Conservation (phyloP, 116 monocot species). For the Cymodocea nodosa region DNA sequence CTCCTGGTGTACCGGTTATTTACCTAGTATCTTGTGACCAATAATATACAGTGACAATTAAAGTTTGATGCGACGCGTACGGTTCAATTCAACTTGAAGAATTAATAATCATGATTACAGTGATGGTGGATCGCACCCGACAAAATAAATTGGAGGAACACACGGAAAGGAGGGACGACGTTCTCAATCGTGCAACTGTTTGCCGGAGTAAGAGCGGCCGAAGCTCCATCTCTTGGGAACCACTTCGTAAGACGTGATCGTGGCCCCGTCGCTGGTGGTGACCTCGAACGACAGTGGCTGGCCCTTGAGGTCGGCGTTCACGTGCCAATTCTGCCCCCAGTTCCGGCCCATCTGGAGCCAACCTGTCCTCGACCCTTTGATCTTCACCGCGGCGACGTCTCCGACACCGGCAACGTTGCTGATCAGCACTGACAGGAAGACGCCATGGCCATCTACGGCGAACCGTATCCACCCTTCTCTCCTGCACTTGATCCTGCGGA, state of each 20-base stretch:
- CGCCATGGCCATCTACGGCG: constrained; percentile 49
- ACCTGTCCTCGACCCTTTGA: constrained; percentile 62
- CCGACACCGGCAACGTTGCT: constrained; percentile 88
- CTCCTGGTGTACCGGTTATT: too few relatives aligned
- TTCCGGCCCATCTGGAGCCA: constrained; percentile 88
- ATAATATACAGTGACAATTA: too few relatives aligned
- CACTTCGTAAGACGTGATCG: constrained; percentile 62
- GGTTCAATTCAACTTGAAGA: too few relatives aligned
- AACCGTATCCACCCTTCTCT: constrained; percentile 68
- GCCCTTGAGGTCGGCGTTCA: constrained; percentile 51
- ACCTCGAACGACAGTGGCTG: constrained; percentile 87
- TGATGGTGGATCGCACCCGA: too few relatives aligned
- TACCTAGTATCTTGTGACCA: too few relatives aligned
- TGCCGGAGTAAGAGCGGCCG: constrained; percentile 60
- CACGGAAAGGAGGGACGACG: too few relatives aligned
- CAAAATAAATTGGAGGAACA: too few relatives aligned
- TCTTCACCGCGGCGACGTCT: constrained; percentile 69
- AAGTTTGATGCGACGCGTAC: too few relatives aligned
- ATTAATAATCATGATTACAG: too few relatives aligned
- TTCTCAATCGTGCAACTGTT: constrained; percentile 38
- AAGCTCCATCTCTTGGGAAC: constrained; percentile 72
- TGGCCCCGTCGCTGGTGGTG: constrained; percentile 50
- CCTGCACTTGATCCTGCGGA: constrained; percentile 66
- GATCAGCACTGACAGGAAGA: constrained; percentile 65
- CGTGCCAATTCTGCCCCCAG: constrained; percentile 96